phyloP scores from a whole-genome alignment of 2,329 filamentous ascomycete species.

The Chaetomiaceae sp. region DNA sequence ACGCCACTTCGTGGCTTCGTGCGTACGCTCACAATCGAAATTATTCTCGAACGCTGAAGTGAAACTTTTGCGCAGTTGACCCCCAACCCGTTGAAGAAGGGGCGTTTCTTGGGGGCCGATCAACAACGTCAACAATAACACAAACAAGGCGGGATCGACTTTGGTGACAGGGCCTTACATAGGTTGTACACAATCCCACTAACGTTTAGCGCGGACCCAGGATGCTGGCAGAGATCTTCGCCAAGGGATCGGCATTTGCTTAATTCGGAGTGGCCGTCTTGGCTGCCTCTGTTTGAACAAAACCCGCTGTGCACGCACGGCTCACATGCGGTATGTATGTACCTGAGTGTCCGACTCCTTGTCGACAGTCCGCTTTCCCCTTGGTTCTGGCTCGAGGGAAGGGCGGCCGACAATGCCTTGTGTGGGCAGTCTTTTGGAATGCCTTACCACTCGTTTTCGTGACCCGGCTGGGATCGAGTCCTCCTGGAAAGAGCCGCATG shows the following conservation, averaged over 20 bases:
- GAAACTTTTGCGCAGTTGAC: neutral
- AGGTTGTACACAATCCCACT: too few species aligned
- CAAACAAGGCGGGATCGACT: conserved; percentile 7
- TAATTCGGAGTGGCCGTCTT: conserved; percentile 23
- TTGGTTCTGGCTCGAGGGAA: too few species aligned
- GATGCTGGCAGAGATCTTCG: conserved; percentile 8
- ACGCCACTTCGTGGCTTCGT: neutral
- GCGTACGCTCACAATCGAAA: neutral
- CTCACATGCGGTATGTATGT: conserved; percentile 4
- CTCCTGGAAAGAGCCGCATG: neutral
- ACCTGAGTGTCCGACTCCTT: too few species aligned
- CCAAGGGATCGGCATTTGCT: conserved; percentile 12
- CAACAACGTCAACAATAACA: neutral
- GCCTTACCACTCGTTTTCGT: neutral
- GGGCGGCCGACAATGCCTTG: too few species aligned
- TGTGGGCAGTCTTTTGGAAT: too few species aligned
- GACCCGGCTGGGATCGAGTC: neutral
- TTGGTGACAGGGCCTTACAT: neutral
- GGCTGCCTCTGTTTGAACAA: conserved; percentile 11
- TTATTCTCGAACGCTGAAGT: neutral
- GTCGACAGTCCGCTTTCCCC: too few species aligned
- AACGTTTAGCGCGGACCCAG: conserved; percentile 8
- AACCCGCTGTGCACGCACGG: conserved; percentile 6
- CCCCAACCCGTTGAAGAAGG: too few species aligned
- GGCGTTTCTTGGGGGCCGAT: neutral